Base-by-base conservation (phyloP, 306 rosid genomes). In the Citrullus amarus region DNA sequence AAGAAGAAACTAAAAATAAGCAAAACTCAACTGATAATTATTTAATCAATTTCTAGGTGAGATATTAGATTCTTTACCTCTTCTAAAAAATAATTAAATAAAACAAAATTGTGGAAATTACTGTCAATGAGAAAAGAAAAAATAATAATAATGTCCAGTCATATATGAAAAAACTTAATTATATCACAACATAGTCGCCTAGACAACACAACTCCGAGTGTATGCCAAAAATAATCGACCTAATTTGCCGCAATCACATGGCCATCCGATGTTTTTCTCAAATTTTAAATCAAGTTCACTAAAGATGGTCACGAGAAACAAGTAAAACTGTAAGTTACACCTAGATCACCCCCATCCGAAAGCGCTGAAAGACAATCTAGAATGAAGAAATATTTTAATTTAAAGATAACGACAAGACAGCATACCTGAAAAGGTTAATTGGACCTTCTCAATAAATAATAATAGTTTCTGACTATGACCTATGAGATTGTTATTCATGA, bases 351-450 rank as follows among this genome's bases (percentile, higher is more conserved):
- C 48, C 51, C 20, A 39, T 16, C 9, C 9, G 54, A 41, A 67
- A 16, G 53, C 74, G 20, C 9, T 67, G 30, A 39, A 36, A 17
- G 48, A 17, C 14, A 17, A 38, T 17, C 48, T 38, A 65, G 28
- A 38, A 5, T 18, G 36, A 34, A 34, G 12, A 13, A 63, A 34
- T 32, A 14, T 63, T 34, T 6, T 69, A 69, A 9, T 14, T 38
- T 7, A 70, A 56, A 54, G 59, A 39, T n/a, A 65, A 65, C 50
- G 72, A 77, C 39, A 39, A 68, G 59, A 77, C 39, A 58, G 55
- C 87, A 85, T 68, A 59, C 48, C 85, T 67, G 80, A 86, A 93
- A 90, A 91, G 92, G 87, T 77, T 79, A 77, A 80, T 53, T 81
- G 91, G 86, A 88, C 96, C 57, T 87, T 88, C 51, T 83, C 56